Base-by-base conservation (phyloP, 306 rosid species). In the Nissolia schottii region DNA sequence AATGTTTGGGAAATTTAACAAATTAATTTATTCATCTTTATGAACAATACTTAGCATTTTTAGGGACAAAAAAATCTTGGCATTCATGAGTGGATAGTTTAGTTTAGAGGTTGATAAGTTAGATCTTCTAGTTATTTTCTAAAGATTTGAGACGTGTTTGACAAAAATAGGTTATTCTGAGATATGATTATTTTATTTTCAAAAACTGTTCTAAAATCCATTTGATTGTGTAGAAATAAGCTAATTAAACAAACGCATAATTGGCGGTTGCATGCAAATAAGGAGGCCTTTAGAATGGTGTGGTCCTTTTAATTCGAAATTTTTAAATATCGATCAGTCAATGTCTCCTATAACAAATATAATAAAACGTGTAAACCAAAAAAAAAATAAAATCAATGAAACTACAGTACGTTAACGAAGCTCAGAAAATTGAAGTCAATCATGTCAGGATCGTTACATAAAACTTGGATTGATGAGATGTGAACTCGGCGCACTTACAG, bases 301-400 rank as follows among this genome's bases (percentile, higher is more conserved):
- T 82, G 86, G 80, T 74, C 83, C 83, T 69, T 64, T 29, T 16
- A 22, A 71, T 71, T n/a, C 59, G 66, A 54, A 61, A 18, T 74
- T 15, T n/a, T 5, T 45, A 45, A 5, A 15, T 50, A 50, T 76
- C 24, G 12, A 67, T 27, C 16, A 28, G 77, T 69, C 77, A 68
- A 73, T 67, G 48, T 67, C 68, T 40, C 31, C 48, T 13, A 31
- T 46, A 57, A 56, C 56, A 43, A 59, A 9, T 74, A 38, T 35
- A 57, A 60, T 46, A 31, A 60, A 68, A 19, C 50, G 23, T 22
- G 10, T 16, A 37, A 12, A 9, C 4, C 3, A 34, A 34, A 0
- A 34, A 37, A 37, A 37, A 1, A 46, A 14, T 63, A 48, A 63
- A 64, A n/a, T n/a, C n/a, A n/a, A 60, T 60, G 40, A 74, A 70